Base-by-base conservation (phyloP, 495 filamentous ascomycete genomes). In the Penicillium angulare region DNA sequence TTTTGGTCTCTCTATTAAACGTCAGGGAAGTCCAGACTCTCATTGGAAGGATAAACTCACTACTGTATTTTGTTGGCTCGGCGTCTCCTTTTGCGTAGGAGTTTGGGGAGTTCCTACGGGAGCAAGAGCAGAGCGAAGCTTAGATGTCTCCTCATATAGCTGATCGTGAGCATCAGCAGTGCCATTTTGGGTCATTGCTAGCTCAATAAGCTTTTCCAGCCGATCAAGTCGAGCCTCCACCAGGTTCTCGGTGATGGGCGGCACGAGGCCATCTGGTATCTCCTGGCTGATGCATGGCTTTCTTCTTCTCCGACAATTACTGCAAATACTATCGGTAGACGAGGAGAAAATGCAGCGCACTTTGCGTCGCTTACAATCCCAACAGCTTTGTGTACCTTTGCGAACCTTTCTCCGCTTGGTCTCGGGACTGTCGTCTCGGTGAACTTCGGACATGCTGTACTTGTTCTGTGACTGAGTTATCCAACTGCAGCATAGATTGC, bases 381-480 rank as follows among this genome's bases (percentile, higher is more conserved):
- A 79, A 52, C 76, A 80, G 47, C 73, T 77, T 12, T 61, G 67
- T 1, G 75, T 79, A 10, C 77, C 76, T 49, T 78, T 80, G 16
- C 75, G 70, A 27, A 78, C 29, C 49, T 56, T 69, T 65, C 52
- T 54, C 33, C 60, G 57, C 29, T 56, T 59, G 29, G 43, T 35
- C 10, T 17, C 34, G 20, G 45, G 22, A 13, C 22, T 21, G 17
- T 27, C 24, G 23, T 48, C 21, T 33, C 9, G 27, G 24, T n/a
- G 15, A n/a, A 9, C 6, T 20, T 44, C 41, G 41, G 41, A 10
- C 41, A 44, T 29, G 1, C 16, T 41, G 17, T 18, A 20, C 3
- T 13, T 20, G 34, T 5, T 6, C 17, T 39, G 16, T 23, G 17
- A 42, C 21, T 18, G 39, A 42, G 17, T 10, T 12, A 13, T n/a